Conservation (phyloP, 2,329 filamentous ascomycete species). For the Alternaria arborescens region DNA sequence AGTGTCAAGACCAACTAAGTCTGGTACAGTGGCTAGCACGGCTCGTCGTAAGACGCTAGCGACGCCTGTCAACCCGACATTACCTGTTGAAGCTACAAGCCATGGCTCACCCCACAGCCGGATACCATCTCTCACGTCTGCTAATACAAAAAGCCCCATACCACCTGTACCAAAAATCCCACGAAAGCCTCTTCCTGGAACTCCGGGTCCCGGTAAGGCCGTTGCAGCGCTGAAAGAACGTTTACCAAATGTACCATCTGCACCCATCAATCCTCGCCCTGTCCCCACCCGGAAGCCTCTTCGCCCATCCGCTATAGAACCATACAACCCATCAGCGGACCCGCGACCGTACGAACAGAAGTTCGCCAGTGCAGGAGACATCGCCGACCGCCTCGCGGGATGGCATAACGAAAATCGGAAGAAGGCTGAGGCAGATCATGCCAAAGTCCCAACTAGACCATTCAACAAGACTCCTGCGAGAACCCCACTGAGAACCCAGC, state of each 20-base stretch:
- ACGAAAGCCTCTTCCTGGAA: neutral
- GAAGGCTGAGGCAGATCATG: neutral
- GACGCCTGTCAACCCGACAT: neutral
- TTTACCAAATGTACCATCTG: neutral
- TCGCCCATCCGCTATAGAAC: neutral
- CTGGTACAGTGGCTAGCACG: neutral
- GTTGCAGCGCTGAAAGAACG: neutral
- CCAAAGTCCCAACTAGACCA: neutral
- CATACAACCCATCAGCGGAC: neutral
- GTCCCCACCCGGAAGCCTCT: conserved; percentile 5
- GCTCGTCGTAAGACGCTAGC: neutral
- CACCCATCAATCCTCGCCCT: neutral
- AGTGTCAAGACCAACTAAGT: neutral
- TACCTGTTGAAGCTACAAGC: neutral
- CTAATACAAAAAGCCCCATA: neutral
- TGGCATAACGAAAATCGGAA: conserved; percentile 24
- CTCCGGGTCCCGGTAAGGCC: neutral
- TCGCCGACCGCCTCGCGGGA: conserved; percentile 22
- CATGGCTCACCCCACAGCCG: neutral
- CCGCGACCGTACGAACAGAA: conserved; percentile 12
- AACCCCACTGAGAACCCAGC: neutral
- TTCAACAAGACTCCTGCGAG: conserved; percentile 6
- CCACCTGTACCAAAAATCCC: neutral
- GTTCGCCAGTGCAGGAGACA: conserved; percentile 24
- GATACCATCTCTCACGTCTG: neutral